Conservation (phyloP, 2,329 filamentous ascomycete species). For the Pestalotiopsis sp. region DNA sequence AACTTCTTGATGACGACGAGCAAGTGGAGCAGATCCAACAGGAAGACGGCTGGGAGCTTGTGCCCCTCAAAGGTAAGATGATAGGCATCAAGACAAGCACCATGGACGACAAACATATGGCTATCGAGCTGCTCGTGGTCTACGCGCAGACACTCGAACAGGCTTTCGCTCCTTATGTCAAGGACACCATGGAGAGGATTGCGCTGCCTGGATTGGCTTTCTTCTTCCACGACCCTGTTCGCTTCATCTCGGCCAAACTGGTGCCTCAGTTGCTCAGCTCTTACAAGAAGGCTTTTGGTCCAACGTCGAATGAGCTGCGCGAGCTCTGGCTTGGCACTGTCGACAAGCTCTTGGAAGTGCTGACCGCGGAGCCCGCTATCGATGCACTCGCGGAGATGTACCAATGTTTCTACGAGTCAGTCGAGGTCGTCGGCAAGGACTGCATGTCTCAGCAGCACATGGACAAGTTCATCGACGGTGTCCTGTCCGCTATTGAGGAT, state of each 20-base stretch:
- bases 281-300: conserved; percentile 89
- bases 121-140: conserved; percentile 96
- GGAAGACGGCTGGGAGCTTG: conserved; percentile 96
- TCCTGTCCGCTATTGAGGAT: conserved; percentile 84
- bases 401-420: conserved; percentile 98
- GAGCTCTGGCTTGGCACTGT: conserved; percentile 84
- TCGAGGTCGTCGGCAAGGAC: conserved; percentile 88
- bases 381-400: conserved; percentile 99
- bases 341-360: conserved; percentile 88
- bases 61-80: conserved; percentile 95
- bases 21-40: conserved; percentile 90
- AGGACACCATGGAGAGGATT: conserved; percentile 95
- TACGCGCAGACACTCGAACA: conserved; percentile 96
- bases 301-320: conserved; percentile 76
- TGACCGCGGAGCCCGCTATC: conserved; percentile 91
- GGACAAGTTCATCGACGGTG: conserved; percentile 83
- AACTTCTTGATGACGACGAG: conserved; percentile 92
- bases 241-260: conserved; percentile 91
- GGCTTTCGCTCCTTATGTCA: conserved; percentile 88
- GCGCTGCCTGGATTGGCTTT: conserved; percentile 91
- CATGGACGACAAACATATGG: conserved; percentile 98
- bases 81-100: conserved; percentile 97
- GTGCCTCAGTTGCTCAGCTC: conserved; percentile 91
- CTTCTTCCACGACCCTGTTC: conserved; percentile 98
- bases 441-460: conserved; percentile 80